Conservation (phyloP, 176 grass and related monocot species). For the Lolium perenne region DNA sequence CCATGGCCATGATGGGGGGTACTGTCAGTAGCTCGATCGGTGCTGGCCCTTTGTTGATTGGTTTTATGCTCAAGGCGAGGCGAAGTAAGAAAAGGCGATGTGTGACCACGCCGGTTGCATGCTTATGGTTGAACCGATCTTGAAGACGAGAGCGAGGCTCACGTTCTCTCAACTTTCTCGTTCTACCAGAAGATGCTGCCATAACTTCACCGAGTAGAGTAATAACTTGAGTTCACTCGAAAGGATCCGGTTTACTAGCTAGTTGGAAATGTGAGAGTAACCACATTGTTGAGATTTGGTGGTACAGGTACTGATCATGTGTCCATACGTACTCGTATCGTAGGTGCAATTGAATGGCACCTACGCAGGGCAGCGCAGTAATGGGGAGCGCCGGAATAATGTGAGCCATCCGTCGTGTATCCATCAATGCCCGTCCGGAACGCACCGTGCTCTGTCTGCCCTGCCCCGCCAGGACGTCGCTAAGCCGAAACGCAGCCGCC, state of each 20-base stretch:
- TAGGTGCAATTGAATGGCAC: not conserved
- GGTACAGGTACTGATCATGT: too few species aligned
- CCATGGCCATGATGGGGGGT: not conserved
- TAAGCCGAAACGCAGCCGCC: not conserved
- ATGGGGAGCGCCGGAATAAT: conserved; percentile 8
- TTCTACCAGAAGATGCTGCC: too few species aligned
- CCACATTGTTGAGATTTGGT: too few species aligned
- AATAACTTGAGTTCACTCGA: too few species aligned
- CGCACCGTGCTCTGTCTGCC: conserved; percentile 7
- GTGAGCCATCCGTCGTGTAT: conserved; percentile 7
- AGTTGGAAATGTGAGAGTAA: too few species aligned
- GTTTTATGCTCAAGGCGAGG: not conserved
- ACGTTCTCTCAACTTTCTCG: not conserved
- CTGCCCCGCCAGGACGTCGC: not conserved
- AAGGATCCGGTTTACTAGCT: too few species aligned
- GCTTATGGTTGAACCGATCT: not conserved
- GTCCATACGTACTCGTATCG: not conserved
- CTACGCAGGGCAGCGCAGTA: conserved; percentile 7
- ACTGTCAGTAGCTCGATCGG: not conserved
- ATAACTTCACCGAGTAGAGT: too few species aligned
- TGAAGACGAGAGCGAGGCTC: not conserved
- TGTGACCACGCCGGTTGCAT: not conserved
- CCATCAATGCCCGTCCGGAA: not conserved
- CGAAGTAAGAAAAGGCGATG: not conserved
- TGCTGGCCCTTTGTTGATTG: not conserved